Evolutionary conservation across 208 protist genomes (phyloP).

Genomic region (Leptomonas pyrrhocoris): DNA sequence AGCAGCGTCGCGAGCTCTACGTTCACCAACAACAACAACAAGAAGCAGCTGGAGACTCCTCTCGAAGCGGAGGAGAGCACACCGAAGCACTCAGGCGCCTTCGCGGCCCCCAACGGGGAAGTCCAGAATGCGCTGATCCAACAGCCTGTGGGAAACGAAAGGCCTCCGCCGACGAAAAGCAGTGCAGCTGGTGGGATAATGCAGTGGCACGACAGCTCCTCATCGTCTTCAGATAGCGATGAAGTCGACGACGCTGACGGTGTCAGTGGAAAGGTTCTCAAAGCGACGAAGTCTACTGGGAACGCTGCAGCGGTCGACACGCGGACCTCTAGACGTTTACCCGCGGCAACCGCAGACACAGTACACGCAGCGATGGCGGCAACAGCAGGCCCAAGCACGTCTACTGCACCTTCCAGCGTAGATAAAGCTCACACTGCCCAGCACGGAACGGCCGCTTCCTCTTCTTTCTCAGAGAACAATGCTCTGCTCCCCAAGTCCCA

Average conservation of each 20-base stretch:
- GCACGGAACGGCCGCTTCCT: no score
- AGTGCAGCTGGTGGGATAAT: neutral
- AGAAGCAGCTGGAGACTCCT: no score
- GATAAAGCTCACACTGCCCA: no score
- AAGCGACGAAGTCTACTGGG: neutral
- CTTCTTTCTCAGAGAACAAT: no score
- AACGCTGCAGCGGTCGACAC: neutral
- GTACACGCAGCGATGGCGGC: no score
- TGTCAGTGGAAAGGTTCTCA: neutral
- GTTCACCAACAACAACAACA: no score
- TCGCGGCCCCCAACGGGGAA: neutral
- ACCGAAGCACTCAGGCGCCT: neutral
- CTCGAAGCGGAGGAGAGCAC: neutral
- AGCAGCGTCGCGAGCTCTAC: neutral
- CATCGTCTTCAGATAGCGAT: neutral
- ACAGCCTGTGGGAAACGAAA: neutral
- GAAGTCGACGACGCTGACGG: neutral
- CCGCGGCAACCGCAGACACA: no score
- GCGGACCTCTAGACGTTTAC: no score
- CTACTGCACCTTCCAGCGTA: no score
- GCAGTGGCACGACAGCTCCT: slow-evolving; percentile 8
- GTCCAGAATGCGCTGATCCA: neutral
- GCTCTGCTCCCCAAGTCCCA: neutral
- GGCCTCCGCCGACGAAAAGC: neutral
- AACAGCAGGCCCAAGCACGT: no score